A percentile compares a stretch with the other conserved stretches of the same genome.
These are phyloP conservation scores for Xylariales sp. DNA, from an alignment of 2,329 filamentous ascomycete genomes.

Conservation along the genomic window DNA sequence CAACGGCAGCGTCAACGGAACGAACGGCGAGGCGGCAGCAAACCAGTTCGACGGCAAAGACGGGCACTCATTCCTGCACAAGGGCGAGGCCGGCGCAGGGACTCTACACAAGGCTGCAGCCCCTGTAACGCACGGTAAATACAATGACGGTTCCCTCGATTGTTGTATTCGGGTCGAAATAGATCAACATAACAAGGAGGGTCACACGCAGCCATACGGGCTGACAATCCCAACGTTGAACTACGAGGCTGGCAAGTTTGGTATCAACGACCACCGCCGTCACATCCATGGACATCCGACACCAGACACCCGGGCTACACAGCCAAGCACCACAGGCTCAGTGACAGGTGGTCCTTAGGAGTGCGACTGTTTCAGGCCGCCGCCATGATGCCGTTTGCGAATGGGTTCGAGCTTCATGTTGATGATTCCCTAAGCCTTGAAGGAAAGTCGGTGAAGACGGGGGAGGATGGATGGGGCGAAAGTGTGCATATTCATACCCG, in stretches of 20 bases:
- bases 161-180: slow-evolving; percentile 84
- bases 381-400: too few relatives aligned
- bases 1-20: slow-evolving; percentile 9
- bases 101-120: slow-evolving; percentile 70
- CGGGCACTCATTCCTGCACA: slow-evolving; percentile 67
- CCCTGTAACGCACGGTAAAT: slow-evolving; percentile 47
- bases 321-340: too few relatives aligned
- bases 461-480: not conserved
- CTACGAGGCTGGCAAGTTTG: slow-evolving; percentile 24
- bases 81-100: slow-evolving; percentile 73
- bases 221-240: slow-evolving; percentile 73
- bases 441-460: too few relatives aligned
- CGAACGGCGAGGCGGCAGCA: slow-evolving; percentile 13
- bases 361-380: too few relatives aligned
- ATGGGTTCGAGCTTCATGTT: not conserved
- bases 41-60: slow-evolving; percentile 46
- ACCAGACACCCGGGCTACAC: slow-evolving; percentile 3
- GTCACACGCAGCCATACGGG: slow-evolving; percentile 77
- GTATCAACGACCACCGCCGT: slow-evolving; percentile 19
- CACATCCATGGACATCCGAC: slow-evolving; percentile 21
- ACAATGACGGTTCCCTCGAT: slow-evolving; percentile 63
- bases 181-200: slow-evolving; percentile 74
- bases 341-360: too few relatives aligned
- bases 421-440: too few relatives aligned
- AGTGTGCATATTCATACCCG: not conserved